Conservation (phyloP, 306 rosid genomes). For the Citrullus amarus region DNA sequence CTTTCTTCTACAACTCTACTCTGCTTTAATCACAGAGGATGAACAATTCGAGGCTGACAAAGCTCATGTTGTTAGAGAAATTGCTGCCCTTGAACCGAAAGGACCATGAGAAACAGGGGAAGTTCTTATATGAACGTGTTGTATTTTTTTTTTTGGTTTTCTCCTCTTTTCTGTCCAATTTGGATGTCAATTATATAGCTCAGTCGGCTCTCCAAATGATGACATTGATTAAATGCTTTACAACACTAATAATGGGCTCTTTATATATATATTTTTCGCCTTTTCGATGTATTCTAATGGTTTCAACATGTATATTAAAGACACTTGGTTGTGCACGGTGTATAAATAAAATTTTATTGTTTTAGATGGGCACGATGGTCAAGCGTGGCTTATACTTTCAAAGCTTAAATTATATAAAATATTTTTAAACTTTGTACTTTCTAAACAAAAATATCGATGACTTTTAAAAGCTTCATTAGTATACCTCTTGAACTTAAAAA, state of each 20-base stretch:
- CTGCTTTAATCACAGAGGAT: conserved; percentile 49
- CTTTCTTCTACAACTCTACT: conserved; percentile 7
- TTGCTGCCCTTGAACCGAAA: conserved; percentile 58
- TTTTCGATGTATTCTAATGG: background rate
- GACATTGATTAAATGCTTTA: background rate
- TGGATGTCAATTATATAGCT: background rate
- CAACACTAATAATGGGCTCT: background rate
- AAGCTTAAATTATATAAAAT: too few species aligned
- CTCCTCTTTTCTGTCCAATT: background rate
- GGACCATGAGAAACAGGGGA: conserved; percentile 13
- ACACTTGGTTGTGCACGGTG: conserved; percentile 1
- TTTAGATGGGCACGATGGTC: background rate
- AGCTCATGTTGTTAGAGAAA: conserved; percentile 90
- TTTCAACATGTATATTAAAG: background rate
- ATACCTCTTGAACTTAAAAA: too few species aligned
- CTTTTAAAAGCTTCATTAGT: too few species aligned
- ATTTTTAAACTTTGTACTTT: too few species aligned
- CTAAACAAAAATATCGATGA: too few species aligned
- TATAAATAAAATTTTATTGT: background rate
- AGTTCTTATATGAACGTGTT: background rate
- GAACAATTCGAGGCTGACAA: conserved; percentile 94
- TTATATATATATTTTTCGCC: background rate
- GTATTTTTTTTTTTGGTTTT: background rate
- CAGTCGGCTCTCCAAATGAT: background rate
- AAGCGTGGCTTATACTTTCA: too few species aligned